Evolutionary conservation across 345 rosid genomes (phyloP).

Genomic region (Stellera chamaejasme): DNA sequence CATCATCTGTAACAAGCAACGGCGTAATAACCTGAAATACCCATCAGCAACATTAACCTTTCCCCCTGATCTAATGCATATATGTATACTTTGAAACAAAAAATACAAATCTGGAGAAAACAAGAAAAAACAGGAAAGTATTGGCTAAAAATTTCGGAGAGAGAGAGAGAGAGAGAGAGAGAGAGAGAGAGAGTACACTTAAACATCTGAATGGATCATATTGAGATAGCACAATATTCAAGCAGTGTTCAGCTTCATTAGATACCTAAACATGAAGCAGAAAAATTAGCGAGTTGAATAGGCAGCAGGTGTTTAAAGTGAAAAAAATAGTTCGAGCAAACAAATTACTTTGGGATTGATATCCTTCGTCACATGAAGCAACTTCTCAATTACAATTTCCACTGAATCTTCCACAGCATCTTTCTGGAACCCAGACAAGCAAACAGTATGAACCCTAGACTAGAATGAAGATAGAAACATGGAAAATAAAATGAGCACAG

Average conservation of each 20-base stretch:
- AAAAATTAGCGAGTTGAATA: slow-evolving; percentile 12
- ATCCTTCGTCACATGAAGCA: slow-evolving; percentile 83
- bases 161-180: slow-evolving; percentile 6
- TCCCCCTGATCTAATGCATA: neutral
- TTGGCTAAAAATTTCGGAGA: neutral
- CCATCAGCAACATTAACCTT: slow-evolving; percentile 13
- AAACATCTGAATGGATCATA: slow-evolving; percentile 97
- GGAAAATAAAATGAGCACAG: neutral
- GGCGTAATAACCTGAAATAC: slow-evolving; percentile 76
- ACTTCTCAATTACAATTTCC: slow-evolving; percentile 87
- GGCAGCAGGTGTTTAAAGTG: neutral
- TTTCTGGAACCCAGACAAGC: slow-evolving; percentile 47
- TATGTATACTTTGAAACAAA: neutral
- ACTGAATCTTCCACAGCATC: slow-evolving; percentile 82
- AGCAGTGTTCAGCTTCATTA: slow-evolving; percentile 85
- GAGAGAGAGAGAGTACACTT: slow-evolving; percentile 47
- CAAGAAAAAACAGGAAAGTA: neutral
- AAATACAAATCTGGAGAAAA: neutral
- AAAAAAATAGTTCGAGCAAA: slow-evolving; percentile 8
- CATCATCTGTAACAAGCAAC: slow-evolving; percentile 83
- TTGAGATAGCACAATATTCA: slow-evolving; percentile 62
- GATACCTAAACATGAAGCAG: slow-evolving; percentile 46
- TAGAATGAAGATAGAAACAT: slow-evolving; percentile 1
- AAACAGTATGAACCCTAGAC: neutral
- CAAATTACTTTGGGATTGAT: slow-evolving; percentile 53